A percentile compares a stretch with the other conserved stretches of the same genome.
phyloP scores from a whole-genome alignment of 805 yeast species.

The baker's yeast (Saccharomyces cerevisiae) region DNA sequence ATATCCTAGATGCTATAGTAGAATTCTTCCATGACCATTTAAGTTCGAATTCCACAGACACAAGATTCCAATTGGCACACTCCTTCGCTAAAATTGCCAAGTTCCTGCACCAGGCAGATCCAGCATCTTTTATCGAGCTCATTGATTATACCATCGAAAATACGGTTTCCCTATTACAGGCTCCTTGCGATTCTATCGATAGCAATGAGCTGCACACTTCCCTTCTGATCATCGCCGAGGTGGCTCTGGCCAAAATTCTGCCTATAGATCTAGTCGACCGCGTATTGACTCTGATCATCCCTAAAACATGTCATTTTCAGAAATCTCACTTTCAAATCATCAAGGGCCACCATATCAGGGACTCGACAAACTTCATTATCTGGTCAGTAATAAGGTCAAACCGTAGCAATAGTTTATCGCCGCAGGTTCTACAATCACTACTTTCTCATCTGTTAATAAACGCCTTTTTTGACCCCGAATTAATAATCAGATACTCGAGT shows the following conservation, averaged over 20 bases:
- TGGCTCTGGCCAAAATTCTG: slow-evolving; percentile 6
- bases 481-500: slow-evolving; percentile 70
- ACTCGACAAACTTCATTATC: slow-evolving; percentile 73
- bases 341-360: slow-evolving; percentile 65
- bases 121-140: slow-evolving; percentile 12
- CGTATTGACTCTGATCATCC: slow-evolving; percentile 30
- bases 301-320: slow-evolving; percentile 46
- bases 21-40: slow-evolving; percentile 30
- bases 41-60: slow-evolving; percentile 42
- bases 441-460: slow-evolving; percentile 37
- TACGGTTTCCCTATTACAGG: slow-evolving; percentile 4
- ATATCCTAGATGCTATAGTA: neutral
- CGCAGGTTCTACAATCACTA: slow-evolving; percentile 21
- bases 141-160: slow-evolving; percentile 27
- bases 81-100: slow-evolving; percentile 43
- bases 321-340: slow-evolving; percentile 44
- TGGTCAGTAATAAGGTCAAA: slow-evolving; percentile 60
- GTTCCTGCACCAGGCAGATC: slow-evolving; percentile 8
- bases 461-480: slow-evolving; percentile 63
- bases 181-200: slow-evolving; percentile 18
- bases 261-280: neutral
- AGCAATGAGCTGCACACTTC: slow-evolving; percentile 29
- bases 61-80: slow-evolving; percentile 62
- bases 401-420: neutral
- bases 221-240: slow-evolving; percentile 32